Evolutionary conservation across 139 green algal species (phyloP), one percentile per base, ranked within the genome.

Genomic region (Nannochloris sp.): DNA sequence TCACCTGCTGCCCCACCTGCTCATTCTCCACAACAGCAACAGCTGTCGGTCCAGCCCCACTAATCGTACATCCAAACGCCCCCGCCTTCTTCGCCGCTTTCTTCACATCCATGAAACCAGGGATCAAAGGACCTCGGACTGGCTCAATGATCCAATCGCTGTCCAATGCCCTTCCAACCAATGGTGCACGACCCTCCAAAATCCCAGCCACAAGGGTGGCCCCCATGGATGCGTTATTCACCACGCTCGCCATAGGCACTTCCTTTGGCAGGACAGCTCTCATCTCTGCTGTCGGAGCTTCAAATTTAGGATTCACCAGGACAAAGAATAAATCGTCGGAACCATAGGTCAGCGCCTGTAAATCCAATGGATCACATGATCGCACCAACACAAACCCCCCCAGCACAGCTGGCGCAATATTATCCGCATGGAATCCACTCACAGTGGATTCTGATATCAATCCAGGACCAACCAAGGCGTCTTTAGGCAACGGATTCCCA

Each of bases 371-470:
- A n/a, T 87, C 48, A 45, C 70, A 78, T 37, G 64, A 89, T 79
- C 85, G 75, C 58, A 97, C 79, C 17, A 98, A 82, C 8, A 96
- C 78, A 72, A 98, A 98, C 20, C 92, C 91, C 3, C 92, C 92
- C 36, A 97, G 62, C 17, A 98, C 51, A 0, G 92, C 82, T 25
- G 92, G 92, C 0, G 81, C 92, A 37, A 98, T 82, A 74, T 98
- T 98, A 74, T 98, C 92, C 2, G 92, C 92, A 65, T 98, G 92
- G 76, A 97, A 98, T 10, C 92, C 92, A 63, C 80, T 91, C 28
- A 97, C 91, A 5, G 78, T 69, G 8, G 89, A 89, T 68, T 97
- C 91, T 25, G 75, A 81, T n/a, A 73, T 67, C 8, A 97, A 77
- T 0, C 91, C 90, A 20, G 92, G 82, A 14, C 76, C 63, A 4